Conservation (phyloP, 2,329 filamentous ascomycete genomes). For the Sporothrix schenckii region DNA sequence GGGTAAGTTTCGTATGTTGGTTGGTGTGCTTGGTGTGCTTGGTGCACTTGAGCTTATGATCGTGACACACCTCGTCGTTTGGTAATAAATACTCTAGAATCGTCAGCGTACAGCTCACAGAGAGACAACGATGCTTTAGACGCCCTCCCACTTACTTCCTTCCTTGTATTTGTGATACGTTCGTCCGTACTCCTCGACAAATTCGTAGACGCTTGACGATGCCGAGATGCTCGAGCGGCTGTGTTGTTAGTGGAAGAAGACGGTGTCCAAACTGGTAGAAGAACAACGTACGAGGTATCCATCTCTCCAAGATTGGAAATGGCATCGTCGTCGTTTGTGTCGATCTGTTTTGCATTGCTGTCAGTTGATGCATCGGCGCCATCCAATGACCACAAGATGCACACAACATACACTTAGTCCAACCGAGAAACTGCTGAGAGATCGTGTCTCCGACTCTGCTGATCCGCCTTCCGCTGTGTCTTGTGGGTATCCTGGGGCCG, state of each 20-base stretch:
- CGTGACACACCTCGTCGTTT: slow-evolving; percentile 27
- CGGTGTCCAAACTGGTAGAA: too few species aligned
- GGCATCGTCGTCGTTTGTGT: slow-evolving; percentile 23
- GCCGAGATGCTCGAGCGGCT: slow-evolving; percentile 26
- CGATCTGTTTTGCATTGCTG: not conserved
- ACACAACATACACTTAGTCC: slow-evolving; percentile 30
- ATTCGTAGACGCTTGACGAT: slow-evolving; percentile 29
- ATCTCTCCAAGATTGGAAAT: slow-evolving; percentile 29
- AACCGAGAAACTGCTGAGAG: slow-evolving; percentile 30
- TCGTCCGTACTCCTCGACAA: slow-evolving; percentile 33
- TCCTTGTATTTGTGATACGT: slow-evolving; percentile 34
- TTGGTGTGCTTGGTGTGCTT: too few species aligned
- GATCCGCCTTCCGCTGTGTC: slow-evolving; percentile 8
- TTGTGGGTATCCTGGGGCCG: not conserved
- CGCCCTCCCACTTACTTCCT: slow-evolving; percentile 24
- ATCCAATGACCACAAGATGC: not conserved
- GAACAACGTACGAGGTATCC: slow-evolving; percentile 13
- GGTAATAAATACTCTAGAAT: slow-evolving; percentile 30
- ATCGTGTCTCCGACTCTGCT: slow-evolving; percentile 3
- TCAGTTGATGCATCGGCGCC: not conserved
- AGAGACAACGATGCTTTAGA: not conserved
- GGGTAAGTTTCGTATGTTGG: too few species aligned
- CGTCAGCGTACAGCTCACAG: not conserved
- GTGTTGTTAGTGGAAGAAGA: slow-evolving; percentile 33
- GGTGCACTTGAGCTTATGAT: too few species aligned